Evolutionary conservation across 2,329 filamentous ascomycete species (phyloP), one percentile per base, ranked within the genome.

Genomic region (Penicillium crustosum): DNA sequence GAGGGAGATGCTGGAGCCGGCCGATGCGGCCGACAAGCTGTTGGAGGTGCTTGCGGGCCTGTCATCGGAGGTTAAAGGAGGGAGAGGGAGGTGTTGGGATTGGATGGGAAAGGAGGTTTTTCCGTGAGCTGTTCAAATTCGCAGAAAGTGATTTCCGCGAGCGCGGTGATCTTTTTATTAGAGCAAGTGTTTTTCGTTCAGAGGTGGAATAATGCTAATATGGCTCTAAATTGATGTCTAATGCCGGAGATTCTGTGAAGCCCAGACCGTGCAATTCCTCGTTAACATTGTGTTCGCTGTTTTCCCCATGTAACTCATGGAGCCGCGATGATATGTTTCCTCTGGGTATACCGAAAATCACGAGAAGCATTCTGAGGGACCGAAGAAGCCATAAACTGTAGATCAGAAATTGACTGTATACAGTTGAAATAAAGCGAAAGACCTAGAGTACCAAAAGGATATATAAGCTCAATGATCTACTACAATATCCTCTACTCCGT

Each of bases 81-180:
- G 83, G 31, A 79, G 88, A 67, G 88, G 88, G 0, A 80, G 77
- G 66, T 89, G 84, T 66, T 89, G 84, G 84, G 88, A 89, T 72
- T 90, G 86, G 85, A 84, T 83, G 68, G 86, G 85, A 2, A 78
- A 85, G 59, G 86, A 89, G 72, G 77, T 89, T 38, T 68, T 78
- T 62, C 85, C 86, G 27, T 89, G 59, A 65, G 31, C 13, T 44
- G 15, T 23, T 49, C 15, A 21, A 17, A 12, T 33, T 6, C 4
- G 0, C 5, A 41, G 19, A 29, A 3, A 25, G 4, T 29, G 19
- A 27, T 31, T 31, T 19, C 13, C 23, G 15, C n/a, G 44, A 17
- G 27, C 19, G 23, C 21, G 12, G 19, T 33, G 44, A 7, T 3
- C 10, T 13, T 17, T 43, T 4, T 10, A 5, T 6, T 21, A 21